Conservation (phyloP, 2,329 filamentous ascomycete genomes). For the Ophiostoma australiae region DNA sequence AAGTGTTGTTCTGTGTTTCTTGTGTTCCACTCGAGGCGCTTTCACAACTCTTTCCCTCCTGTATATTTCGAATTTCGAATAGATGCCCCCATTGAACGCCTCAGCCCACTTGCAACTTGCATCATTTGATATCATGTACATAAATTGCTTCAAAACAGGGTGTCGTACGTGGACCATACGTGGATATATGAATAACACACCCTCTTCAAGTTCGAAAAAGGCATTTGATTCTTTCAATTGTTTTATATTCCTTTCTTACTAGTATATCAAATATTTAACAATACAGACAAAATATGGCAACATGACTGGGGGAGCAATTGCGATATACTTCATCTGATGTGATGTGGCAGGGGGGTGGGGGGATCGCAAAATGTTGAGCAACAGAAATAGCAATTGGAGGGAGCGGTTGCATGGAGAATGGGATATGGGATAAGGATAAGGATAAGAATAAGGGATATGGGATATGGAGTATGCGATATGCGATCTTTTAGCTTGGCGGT, state of each 20-base stretch:
- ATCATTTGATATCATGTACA: not conserved
- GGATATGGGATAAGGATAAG: not conserved
- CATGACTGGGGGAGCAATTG: not conserved
- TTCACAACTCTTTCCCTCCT: not conserved
- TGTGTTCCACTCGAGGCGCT: not conserved
- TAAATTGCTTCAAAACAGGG: not conserved
- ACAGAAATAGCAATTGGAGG: not conserved
- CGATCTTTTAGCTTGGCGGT: not conserved
- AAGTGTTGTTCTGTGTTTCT: not conserved
- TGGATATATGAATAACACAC: not conserved
- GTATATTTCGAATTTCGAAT: conserved; percentile 15
- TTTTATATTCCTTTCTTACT: not conserved
- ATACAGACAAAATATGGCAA: not conserved
- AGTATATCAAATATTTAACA: not conserved
- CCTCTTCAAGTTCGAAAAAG: not conserved
- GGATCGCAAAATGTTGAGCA: not conserved
- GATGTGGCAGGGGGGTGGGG: not conserved
- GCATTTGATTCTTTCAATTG: not conserved
- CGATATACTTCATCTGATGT: not conserved
- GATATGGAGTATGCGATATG: not conserved
- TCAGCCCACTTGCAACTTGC: no score
- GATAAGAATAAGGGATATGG: not conserved
- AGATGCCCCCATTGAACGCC: not conserved
- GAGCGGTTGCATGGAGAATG: not conserved
- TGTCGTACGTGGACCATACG: no score